phyloP scores from a whole-genome alignment of 495 filamentous ascomycete species.

The Penicillium ucsense region DNA sequence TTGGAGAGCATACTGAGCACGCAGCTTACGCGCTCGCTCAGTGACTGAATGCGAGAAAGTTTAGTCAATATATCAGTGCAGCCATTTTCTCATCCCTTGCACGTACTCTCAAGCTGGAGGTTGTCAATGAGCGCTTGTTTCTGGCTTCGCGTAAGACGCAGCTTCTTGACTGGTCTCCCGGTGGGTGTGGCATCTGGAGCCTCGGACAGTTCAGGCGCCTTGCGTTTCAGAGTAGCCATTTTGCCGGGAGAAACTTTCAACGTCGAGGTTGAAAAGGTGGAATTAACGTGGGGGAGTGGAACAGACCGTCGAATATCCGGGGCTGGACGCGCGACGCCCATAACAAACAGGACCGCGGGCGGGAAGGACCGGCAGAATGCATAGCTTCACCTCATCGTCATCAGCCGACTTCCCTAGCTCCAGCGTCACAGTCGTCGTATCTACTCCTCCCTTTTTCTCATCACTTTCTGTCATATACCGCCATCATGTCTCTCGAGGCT shows the following conservation, averaged over 20 bases:
- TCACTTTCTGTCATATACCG: constrained; percentile 9
- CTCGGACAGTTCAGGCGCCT: constrained; percentile 39
- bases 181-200: constrained; percentile 34
- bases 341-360: constrained; percentile 22
- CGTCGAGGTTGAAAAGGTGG: too few species aligned
- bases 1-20: constrained; percentile 82
- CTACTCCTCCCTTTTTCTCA: constrained; percentile 5
- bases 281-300: constrained; percentile 3
- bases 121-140: constrained; percentile 91
- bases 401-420: constrained; percentile 8
- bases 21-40: constrained; percentile 81
- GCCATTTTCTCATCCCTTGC: not conserved
- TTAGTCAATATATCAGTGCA: not conserved
- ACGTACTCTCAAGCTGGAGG: constrained; percentile 81
- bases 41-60: constrained; percentile 49
- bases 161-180: constrained; percentile 49
- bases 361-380: constrained; percentile 15
- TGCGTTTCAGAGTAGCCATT: constrained; percentile 56
- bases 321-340: constrained; percentile 15
- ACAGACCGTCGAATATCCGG: not conserved
- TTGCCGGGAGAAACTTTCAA: not conserved
- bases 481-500: constrained; percentile 62
- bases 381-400: constrained; percentile 19
- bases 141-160: constrained; percentile 63
- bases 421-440: constrained; percentile 7